Evolutionary conservation across 495 filamentous ascomycete genomes (phyloP).

Genomic region (Aspergillus asperescens): DNA sequence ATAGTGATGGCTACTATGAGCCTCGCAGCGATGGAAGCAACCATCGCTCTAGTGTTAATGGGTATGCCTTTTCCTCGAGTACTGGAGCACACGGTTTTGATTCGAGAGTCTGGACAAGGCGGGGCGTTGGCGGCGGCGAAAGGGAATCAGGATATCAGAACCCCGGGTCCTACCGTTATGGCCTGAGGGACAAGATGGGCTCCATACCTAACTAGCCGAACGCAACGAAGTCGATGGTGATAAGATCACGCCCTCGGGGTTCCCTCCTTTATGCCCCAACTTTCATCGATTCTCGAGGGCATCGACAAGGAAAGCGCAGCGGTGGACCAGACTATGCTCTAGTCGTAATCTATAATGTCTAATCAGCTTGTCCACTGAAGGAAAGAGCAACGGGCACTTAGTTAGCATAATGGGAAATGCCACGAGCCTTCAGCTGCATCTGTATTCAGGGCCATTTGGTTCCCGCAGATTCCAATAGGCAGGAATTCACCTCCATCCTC

Average conservation of each 20-base stretch:
- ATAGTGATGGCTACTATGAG: constrained; percentile 3
- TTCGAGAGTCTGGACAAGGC: neutral
- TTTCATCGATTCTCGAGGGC: neutral
- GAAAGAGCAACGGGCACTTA: too few species aligned
- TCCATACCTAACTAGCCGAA: neutral
- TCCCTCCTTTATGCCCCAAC: neutral
- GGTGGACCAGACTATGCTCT: too few species aligned
- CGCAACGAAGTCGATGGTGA: constrained; percentile 18
- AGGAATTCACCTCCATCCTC: neutral
- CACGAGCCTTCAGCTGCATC: too few species aligned
- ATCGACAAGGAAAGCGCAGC: neutral
- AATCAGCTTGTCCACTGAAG: too few species aligned
- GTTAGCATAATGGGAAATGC: neutral
- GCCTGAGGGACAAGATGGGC: constrained; percentile 1
- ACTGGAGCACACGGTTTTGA: neutral
- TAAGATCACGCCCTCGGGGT: neutral
- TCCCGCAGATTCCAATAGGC: neutral
- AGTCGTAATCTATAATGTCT: too few species aligned
- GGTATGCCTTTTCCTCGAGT: neutral
- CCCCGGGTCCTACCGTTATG: constrained; percentile 2
- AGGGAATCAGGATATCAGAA: constrained; percentile 15
- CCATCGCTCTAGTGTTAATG: constrained; percentile 8
- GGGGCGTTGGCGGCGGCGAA: constrained; percentile 24
- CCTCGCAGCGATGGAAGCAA: constrained; percentile 6
- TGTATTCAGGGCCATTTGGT: too few species aligned